Base-by-base conservation (phyloP, 495 filamentous ascomycete species). In the Lophiostoma macrostomum region DNA sequence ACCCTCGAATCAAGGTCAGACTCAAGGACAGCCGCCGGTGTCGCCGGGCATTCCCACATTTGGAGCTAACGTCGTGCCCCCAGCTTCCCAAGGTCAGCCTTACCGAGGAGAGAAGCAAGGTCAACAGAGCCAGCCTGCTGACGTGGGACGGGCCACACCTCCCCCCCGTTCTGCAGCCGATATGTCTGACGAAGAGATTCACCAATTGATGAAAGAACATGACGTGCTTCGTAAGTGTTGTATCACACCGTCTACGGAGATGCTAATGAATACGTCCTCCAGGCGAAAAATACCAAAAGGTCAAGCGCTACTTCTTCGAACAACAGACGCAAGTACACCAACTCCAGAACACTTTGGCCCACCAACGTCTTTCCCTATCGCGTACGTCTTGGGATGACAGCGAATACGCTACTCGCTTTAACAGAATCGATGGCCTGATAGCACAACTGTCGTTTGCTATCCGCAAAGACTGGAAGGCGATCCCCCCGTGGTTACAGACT, bases 231-330 rank as follows among this genome's bases (percentile, higher is more conserved):
- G 69, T 72, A 60, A 63, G 69, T 69, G 8, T 11, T 6, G n/a
- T 6, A 32, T 12, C 2, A 16, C 7, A 18, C 10, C 6, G 16
- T 5, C 18, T 35, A 19, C 30, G 14, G n/a, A 11, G 12, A 25
- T 20, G 16, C 31, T n/a, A 31, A 20, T 50, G 16, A 54, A 28
- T 50, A 42, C 64, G 1, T 12, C 18, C 36, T 12, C 34, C 64
- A 96, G 91, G 88, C 67, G 81, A 80, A 57, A 98, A 98, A 74
- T 98, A 98, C 66, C 89, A 89, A 71, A 96, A 96, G 67, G 93
- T 98, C 42, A 98, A 98, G 74, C 81, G 87, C 27, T 86, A 95
- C 57, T 98, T 96, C 66, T 98, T 97, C 66, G 93, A 98, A 50
- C 90, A 90, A 60, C 91, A 94, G 64, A 75, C 84, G 38, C 91